phyloP scores from a whole-genome alignment of 345 rosid species.

The Mangifera indica region DNA sequence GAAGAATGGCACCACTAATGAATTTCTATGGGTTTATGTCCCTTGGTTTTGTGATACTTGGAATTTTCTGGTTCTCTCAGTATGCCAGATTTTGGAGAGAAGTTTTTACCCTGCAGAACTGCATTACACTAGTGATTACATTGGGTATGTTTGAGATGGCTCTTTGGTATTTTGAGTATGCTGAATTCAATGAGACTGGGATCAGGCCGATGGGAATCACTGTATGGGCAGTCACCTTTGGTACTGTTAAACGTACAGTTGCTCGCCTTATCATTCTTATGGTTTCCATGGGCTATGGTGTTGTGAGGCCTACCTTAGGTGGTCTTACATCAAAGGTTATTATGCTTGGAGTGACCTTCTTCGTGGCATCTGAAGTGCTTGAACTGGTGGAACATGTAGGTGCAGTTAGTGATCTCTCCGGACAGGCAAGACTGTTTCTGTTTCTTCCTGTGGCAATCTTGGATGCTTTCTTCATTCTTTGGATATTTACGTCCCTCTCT shows the following conservation, averaged over 20 bases:
- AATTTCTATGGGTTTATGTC: slow-evolving; percentile 87
- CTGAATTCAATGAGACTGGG: slow-evolving; percentile 84
- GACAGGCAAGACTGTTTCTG: slow-evolving; percentile 79
- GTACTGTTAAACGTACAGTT: slow-evolving; percentile 67
- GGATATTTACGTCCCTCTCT: slow-evolving; percentile 94
- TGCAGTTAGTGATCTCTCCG: slow-evolving; percentile 85
- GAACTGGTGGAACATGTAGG: slow-evolving; percentile 91
- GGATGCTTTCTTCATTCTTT: slow-evolving; percentile 93
- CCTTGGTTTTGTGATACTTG: slow-evolving; percentile 80
- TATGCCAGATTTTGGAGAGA: slow-evolving; percentile 92
- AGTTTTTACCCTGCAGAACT: slow-evolving; percentile 85
- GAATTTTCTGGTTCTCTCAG: slow-evolving; percentile 90
- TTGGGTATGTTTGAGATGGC: slow-evolving; percentile 97
- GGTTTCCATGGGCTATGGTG: slow-evolving; percentile 97
- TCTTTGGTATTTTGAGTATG: slow-evolving; percentile 93
- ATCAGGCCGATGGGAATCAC: slow-evolving; percentile 84
- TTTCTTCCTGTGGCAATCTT: slow-evolving; percentile 81
- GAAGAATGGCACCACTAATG: slow-evolving; percentile 97
- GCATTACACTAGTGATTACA: slow-evolving; percentile 80
- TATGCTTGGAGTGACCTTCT: slow-evolving; percentile 88
- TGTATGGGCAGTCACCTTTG: slow-evolving; percentile 89
- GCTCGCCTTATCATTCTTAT: slow-evolving; percentile 78
- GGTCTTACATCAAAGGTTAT: slow-evolving; percentile 86
- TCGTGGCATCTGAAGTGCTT: slow-evolving; percentile 85
- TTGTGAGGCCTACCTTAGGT: slow-evolving; percentile 93